A percentile compares a stretch with the other conserved stretches of the same genome.
Conservation (phyloP, 306 rosid genomes). For the Pachyrhizus erosus region DNA sequence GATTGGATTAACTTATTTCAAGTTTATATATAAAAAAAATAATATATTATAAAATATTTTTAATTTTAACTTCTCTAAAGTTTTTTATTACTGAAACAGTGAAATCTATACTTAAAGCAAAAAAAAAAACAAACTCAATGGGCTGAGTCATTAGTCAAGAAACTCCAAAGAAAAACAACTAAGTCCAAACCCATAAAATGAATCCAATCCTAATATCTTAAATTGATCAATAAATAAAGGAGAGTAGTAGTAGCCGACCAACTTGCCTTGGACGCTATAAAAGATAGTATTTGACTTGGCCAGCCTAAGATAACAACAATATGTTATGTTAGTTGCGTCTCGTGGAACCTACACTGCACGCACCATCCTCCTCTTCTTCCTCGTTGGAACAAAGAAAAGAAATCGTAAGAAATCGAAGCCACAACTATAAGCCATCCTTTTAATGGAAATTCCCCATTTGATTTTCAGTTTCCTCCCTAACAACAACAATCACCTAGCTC, state of each 20-base stretch:
- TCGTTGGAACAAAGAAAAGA: neutral
- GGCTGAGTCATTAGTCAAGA: neutral
- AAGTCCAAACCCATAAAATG: neutral
- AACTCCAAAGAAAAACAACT: neutral
- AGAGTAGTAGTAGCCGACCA: neutral
- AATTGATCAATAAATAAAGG: neutral
- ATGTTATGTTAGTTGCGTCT: slow-evolving; percentile 2
- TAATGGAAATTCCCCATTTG: neutral
- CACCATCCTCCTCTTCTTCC: neutral
- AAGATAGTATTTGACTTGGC: neutral
- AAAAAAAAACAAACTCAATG: too few species aligned
- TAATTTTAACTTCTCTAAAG: too few species aligned
- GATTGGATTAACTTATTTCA: too few species aligned
- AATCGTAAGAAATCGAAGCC: neutral
- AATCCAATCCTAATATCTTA: neutral
- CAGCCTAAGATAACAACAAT: neutral
- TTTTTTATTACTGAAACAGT: too few species aligned
- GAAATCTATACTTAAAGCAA: too few species aligned
- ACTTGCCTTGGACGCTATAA: slow-evolving; percentile 10
- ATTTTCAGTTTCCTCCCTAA: neutral
- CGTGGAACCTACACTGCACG: neutral
- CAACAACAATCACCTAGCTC: too few species aligned
- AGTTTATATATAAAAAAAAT: too few species aligned
- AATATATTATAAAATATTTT: too few species aligned
- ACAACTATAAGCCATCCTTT: neutral